phyloP scores from a whole-genome alignment of 2,329 filamentous ascomycete genomes.

The Xenoacremonium recifei region DNA sequence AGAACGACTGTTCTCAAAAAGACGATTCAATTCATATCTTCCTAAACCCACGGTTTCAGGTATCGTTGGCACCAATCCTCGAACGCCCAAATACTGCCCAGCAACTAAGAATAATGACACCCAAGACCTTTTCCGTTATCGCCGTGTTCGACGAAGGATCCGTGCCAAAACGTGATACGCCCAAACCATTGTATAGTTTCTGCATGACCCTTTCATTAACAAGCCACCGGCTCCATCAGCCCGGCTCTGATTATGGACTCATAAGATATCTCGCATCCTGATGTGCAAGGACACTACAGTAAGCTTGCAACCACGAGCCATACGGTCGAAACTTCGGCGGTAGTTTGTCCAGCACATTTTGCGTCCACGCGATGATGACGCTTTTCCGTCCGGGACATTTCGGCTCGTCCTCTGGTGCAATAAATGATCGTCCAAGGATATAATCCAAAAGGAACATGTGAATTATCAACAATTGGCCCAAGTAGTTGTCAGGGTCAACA shows the following conservation, averaged over 20 bases:
- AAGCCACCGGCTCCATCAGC: too few species aligned
- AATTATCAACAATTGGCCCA: slow-evolving; percentile 33
- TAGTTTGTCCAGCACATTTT: slow-evolving; percentile 15
- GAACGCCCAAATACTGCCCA: too few species aligned
- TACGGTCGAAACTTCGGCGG: slow-evolving; percentile 16
- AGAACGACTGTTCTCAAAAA: too few species aligned
- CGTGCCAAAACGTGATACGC: too few species aligned
- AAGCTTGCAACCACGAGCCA: slow-evolving; percentile 19
- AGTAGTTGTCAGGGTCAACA: slow-evolving; percentile 27
- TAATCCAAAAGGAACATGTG: slow-evolving; percentile 36
- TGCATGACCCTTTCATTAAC: too few species aligned
- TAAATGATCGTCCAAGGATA: slow-evolving; percentile 21
- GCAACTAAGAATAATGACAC: too few species aligned
- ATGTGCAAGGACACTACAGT: slow-evolving; percentile 19
- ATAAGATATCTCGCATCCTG: slow-evolving; percentile 25
- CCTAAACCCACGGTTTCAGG: too few species aligned
- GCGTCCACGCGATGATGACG: slow-evolving; percentile 24
- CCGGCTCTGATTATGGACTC: slow-evolving; percentile 21
- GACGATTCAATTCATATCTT: too few species aligned
- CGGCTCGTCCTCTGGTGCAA: slow-evolving; percentile 17
- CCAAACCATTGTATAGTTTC: too few species aligned
- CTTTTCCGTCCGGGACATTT: slow-evolving; percentile 22
- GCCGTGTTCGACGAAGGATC: too few species aligned
- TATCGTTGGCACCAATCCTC: too few species aligned
- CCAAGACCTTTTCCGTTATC: too few species aligned